These are phyloP conservation scores for Sorghum bicolor DNA, from an alignment of 176 grass and related monocot genomes.

Conservation along the genomic window DNA sequence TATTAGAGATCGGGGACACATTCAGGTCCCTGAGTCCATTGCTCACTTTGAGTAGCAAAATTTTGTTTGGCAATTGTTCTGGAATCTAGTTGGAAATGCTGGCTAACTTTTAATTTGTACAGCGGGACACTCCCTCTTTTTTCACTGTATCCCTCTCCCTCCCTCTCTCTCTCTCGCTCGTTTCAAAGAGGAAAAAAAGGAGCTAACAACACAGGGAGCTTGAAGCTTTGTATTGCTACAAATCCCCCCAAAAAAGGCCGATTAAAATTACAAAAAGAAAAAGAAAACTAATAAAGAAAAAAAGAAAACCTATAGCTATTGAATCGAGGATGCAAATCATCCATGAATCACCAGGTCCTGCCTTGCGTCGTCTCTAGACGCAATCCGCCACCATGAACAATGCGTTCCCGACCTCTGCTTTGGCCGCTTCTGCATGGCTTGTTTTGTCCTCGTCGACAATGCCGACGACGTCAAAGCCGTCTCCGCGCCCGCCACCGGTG, in stretches of 20 bases:
- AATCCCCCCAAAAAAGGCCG: constrained; percentile 27
- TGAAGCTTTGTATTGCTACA: constrained; percentile 22
- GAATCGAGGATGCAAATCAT: constrained; percentile 50
- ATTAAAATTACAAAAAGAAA: constrained; percentile 21
- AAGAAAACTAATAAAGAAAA: neutral
- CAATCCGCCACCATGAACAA: constrained; percentile 32
- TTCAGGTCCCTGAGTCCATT: constrained; percentile 10
- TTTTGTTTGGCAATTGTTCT: constrained; percentile 26
- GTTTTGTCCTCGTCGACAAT: constrained; percentile 26
- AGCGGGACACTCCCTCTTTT: constrained; percentile 17
- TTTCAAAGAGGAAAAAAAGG: constrained; percentile 27
- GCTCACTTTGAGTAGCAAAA: neutral
- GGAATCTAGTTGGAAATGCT: constrained; percentile 29
- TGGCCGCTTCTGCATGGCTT: constrained; percentile 45
- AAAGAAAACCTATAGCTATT: constrained; percentile 45
- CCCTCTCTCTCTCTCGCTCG: neutral
- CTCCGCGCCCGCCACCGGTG: constrained; percentile 40
- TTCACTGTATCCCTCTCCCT: constrained; percentile 27
- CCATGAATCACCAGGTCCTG: constrained; percentile 13
- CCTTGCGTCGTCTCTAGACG: constrained; percentile 32
- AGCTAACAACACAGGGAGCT: constrained; percentile 22
- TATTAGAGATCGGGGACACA: neutral
- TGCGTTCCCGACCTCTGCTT: constrained; percentile 22
- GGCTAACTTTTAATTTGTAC: constrained; percentile 34
- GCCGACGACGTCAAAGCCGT: neutral